phyloP scores from a whole-genome alignment of 139 green algal species.

The Bryopsis sp. region DNA sequence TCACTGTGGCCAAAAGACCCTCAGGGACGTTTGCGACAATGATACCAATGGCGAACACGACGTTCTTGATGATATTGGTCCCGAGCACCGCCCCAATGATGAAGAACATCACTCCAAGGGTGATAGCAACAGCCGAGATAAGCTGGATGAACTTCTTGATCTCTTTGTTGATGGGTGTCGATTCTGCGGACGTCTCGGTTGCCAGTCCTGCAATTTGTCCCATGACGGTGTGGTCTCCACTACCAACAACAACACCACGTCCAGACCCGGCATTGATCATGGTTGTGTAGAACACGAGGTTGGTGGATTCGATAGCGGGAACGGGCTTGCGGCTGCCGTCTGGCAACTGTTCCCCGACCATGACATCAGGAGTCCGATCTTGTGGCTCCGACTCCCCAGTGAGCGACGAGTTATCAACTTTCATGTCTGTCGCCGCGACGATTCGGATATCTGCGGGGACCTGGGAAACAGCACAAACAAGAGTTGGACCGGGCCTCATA shows the following conservation, averaged over 20 bases:
- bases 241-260: constrained; percentile 27
- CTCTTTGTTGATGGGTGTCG: constrained; percentile 30
- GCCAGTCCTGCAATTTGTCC: constrained; percentile 34
- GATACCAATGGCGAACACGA: constrained; percentile 32
- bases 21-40: constrained; percentile 37
- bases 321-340: constrained; percentile 22
- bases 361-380: constrained; percentile 25
- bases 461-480: constrained; percentile 10
- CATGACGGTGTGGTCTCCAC: constrained; percentile 36
- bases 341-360: neutral
- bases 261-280: constrained; percentile 44
- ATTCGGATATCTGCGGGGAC: constrained; percentile 34
- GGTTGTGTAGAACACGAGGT: constrained; percentile 65
- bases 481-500: neutral
- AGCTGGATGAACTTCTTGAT: constrained; percentile 37
- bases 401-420: constrained; percentile 34
- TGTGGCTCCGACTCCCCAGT: constrained; percentile 36
- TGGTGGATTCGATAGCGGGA: constrained; percentile 49
- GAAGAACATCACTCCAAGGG: constrained; percentile 29
- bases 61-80: constrained; percentile 23
- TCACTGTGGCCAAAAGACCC: constrained; percentile 32
- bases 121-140: constrained; percentile 31
- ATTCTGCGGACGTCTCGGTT: constrained; percentile 22
- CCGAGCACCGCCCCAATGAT: constrained; percentile 21
- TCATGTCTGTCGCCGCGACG: constrained; percentile 29